Evolutionary conservation across 176 grass and related monocot species (phyloP), one percentile per base, ranked within the genome.

Genomic region (Bonia amplexicaulis): DNA sequence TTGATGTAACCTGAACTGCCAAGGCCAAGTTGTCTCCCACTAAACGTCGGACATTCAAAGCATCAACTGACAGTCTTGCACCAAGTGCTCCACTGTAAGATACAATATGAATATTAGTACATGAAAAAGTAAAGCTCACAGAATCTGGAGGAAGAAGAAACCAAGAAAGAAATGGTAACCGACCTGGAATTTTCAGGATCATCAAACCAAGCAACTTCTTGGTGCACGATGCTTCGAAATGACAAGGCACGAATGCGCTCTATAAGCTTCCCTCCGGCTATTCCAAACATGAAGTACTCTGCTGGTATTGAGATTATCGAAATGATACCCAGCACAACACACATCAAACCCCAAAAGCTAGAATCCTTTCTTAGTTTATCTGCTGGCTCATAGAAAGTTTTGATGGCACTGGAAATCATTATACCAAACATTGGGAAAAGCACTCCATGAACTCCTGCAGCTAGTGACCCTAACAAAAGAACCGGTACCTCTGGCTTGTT

Each of bases 191-290:
- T 98, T 25, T 40, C 60, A 82, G 93, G 72, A 76, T 98, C 76
- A 82, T 98, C 95, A 78, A 98, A 98, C 95, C 95, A 98, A 83
- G 87, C 84, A 54, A 98, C 86, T 88, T 98, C 95, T 86, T 95
- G 91, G 49, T 91, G 87, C 52, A 98, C 77, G 6, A 95, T 87
- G 57, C 80, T 95, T 45, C 27, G 72, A 79, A 98, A 98, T 26
- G 95, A 91, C 61, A 90, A 54, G 51, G 89, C 64, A 75, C 91
- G 92, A 22, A 95, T 89, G 22, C 95, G 90, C 84, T 94, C 92
- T 25, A 98, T 87, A n/a, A 98, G 87, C 85, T 93, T 98, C 37
- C 93, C 95, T 48, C 95, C 95, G 0, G 95, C 95, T 49, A 93
- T 46, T 35, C 91, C 95, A 52, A 98, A 95, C 52, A 98, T 89